Percentiles rank a stretch among this genome's conserved stretches.
Evolutionary conservation across 306 rosid species (phyloP).

Genomic region (Quercus cerris): DNA sequence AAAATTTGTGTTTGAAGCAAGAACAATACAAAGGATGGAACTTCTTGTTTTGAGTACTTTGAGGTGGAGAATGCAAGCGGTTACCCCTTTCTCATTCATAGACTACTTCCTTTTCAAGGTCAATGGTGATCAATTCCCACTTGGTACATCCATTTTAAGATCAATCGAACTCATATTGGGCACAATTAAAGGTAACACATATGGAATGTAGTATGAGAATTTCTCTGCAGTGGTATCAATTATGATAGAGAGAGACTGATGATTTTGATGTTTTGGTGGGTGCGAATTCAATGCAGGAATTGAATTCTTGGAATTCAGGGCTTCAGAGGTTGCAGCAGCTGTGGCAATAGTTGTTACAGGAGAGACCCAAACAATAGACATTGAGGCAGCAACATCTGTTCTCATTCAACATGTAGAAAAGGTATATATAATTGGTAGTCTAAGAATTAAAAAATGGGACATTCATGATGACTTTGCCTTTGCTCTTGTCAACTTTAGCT

Average conservation of each 20-base stretch:
- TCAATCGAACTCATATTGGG: constrained; percentile 57
- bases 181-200: constrained; percentile 50
- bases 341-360: constrained; percentile 65
- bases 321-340: constrained; percentile 94
- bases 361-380: constrained; percentile 55
- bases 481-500: constrained; percentile 17
- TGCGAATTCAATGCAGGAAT: constrained; percentile 74
- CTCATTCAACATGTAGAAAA: constrained; percentile 60
- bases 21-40: constrained; percentile 91
- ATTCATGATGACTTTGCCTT: constrained; percentile 18
- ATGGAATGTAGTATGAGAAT: constrained; percentile 9
- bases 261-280: constrained; percentile 33
- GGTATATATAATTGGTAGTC: constrained; percentile 50
- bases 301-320: constrained; percentile 90
- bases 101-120: constrained; percentile 74
- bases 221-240: constrained; percentile 11
- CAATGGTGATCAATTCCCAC: constrained; percentile 44
- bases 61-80: constrained; percentile 91
- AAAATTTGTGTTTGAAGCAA: constrained; percentile 76
- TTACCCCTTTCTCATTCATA: constrained; percentile 81
- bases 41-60: constrained; percentile 83
- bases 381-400: constrained; percentile 46
- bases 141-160: constrained; percentile 34
- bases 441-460: constrained; percentile 18
- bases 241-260: constrained; percentile 9